Evolutionary conservation across 169 alveolate genomes (phyloP).

Genomic region (Plasmodium gallinaceum): DNA sequence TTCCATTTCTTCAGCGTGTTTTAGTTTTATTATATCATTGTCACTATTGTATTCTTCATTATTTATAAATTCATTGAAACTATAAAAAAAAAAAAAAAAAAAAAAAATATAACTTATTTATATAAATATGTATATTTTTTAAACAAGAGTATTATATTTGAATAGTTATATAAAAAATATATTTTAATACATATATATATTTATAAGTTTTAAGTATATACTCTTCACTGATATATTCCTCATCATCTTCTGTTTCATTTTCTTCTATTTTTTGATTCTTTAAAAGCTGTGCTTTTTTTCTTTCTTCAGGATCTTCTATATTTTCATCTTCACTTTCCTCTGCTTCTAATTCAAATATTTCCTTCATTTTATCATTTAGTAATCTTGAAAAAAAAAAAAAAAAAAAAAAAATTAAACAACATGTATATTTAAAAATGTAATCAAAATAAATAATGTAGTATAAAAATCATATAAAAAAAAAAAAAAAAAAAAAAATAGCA

Average conservation of each 20-base stretch:
- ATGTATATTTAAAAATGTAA: background rate
- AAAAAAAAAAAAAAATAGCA: background rate
- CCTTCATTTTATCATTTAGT: constrained; percentile 19
- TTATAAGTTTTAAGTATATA: background rate
- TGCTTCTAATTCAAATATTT: constrained; percentile 72
- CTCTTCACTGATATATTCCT: constrained; percentile 54
- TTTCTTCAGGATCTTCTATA: constrained; percentile 52
- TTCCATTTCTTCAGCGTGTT: constrained; percentile 76
- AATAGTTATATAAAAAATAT: background rate
- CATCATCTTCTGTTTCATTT: constrained; percentile 54
- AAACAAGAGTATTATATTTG: background rate
- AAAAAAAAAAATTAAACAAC: background rate
- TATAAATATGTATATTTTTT: background rate
- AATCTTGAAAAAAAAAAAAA: constrained; percentile 20
- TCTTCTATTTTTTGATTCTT: constrained; percentile 17
- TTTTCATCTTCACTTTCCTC: constrained; percentile 77
- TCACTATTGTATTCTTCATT: constrained; percentile 73
- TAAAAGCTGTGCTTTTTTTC: constrained; percentile 36
- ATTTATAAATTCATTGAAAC: constrained; percentile 62
- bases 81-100: constrained; percentile 5
- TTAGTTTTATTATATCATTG: constrained; percentile 51
- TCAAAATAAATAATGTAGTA: background rate
- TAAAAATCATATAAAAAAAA: background rate
- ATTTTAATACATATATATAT: constrained; percentile 6
- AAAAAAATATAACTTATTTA: background rate